phyloP scores from a whole-genome alignment of 345 rosid species.

The Camelina sativa region DNA sequence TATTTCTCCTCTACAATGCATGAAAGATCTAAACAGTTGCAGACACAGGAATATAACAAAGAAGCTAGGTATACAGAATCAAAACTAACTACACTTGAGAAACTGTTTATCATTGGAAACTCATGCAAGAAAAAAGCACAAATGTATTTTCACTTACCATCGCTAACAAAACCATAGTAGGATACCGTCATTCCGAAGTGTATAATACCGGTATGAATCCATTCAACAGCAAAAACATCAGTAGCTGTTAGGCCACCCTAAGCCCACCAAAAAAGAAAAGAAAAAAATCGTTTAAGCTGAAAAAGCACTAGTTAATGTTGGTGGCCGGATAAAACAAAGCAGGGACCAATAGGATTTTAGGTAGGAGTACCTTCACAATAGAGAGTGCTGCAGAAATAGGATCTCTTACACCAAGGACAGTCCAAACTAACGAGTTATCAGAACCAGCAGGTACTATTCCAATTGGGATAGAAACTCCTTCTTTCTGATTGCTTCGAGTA shows the following conservation, averaged over 20 bases:
- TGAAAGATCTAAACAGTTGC: conserved; percentile 21
- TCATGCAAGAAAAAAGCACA: conserved; percentile 12
- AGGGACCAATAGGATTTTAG: conserved; percentile 4
- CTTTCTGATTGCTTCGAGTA: conserved; percentile 84
- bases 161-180: conserved; percentile 97
- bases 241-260: conserved; percentile 99
- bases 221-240: conserved; percentile 96
- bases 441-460: conserved; percentile 99
- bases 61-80: conserved; percentile 16
- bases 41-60: conserved; percentile 11
- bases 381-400: conserved; percentile 96
- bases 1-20: background rate
- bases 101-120: conserved; percentile 16
- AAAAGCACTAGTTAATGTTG: conserved; percentile 10
- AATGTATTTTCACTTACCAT: conserved; percentile 63
- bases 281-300: conserved; percentile 25
- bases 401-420: conserved; percentile 96
- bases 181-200: conserved; percentile 97
- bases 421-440: conserved; percentile 97
- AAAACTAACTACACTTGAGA: conserved; percentile 23
- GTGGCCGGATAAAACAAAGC: conserved; percentile 5
- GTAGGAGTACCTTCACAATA: conserved; percentile 76
- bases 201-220: conserved; percentile 83
- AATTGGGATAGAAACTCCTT: conserved; percentile 98
- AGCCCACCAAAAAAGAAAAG: conserved; percentile 34